Evolutionary conservation across 2,329 filamentous ascomycete genomes (phyloP).

Genomic region (Ophiosphaerella herpotricha): DNA sequence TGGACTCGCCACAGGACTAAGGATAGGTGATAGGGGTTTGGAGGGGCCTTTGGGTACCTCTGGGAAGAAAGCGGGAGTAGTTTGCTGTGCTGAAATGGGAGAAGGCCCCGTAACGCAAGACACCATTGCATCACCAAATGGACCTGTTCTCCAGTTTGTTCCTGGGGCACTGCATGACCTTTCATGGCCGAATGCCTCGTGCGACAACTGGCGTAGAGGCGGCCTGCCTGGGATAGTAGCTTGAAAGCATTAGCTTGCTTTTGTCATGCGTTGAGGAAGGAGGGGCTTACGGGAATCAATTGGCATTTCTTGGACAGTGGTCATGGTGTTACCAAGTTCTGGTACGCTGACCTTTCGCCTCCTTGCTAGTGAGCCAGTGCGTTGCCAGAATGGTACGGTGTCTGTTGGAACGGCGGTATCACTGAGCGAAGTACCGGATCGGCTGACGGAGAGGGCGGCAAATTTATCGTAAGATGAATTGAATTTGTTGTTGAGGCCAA

Average conservation of each 20-base stretch:
- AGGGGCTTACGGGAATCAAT: constrained; percentile 47
- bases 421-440: constrained; percentile 47
- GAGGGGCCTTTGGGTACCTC: constrained; percentile 20
- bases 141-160: constrained; percentile 43
- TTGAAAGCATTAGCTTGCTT: constrained; percentile 21
- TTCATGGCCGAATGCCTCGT: constrained; percentile 44
- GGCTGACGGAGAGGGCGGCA: constrained; percentile 43
- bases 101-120: constrained; percentile 46
- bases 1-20: constrained; percentile 39
- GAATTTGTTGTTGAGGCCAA: constrained; percentile 20
- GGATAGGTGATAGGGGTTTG: constrained; percentile 32
- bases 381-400: constrained; percentile 41
- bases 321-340: constrained; percentile 45
- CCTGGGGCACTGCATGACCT: constrained; percentile 47
- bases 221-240: constrained; percentile 49
- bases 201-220: constrained; percentile 42
- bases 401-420: constrained; percentile 45
- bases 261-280: neutral
- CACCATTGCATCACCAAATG: constrained; percentile 48
- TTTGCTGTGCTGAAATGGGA: constrained; percentile 22
- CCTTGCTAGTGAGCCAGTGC: constrained; percentile 44
- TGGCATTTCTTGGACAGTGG: constrained; percentile 44
- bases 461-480: constrained; percentile 37
- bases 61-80: constrained; percentile 10
- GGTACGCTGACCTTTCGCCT: constrained; percentile 49